A percentile compares a stretch with the other conserved stretches of the same genome.
phyloP scores from a whole-genome alignment of 148 eudicot genomes.

The Spergularia marina region DNA sequence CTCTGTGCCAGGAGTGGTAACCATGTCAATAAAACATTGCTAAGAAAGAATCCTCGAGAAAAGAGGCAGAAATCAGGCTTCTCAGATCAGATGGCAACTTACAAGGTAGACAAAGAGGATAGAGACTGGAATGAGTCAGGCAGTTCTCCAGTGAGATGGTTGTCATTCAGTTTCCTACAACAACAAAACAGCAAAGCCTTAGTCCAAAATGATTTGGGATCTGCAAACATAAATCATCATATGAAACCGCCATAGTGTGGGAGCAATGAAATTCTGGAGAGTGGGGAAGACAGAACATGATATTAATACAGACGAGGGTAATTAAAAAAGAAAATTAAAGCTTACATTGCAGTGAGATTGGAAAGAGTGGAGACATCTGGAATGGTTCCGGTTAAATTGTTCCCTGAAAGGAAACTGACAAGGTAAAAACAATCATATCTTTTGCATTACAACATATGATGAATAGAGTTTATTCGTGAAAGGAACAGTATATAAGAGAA shows the following conservation, averaged over 20 bases:
- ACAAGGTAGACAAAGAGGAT: conserved; percentile 63
- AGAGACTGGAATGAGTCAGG: conserved; percentile 80
- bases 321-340: background rate
- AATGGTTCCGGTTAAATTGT: conserved; percentile 72
- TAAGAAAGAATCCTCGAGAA: background rate
- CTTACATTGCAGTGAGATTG: conserved; percentile 61
- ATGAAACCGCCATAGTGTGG: conserved; percentile 3
- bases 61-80: conserved; percentile 7
- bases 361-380: conserved; percentile 64
- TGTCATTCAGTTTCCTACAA: conserved; percentile 75
- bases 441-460: conserved; percentile 8
- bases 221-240: no score
- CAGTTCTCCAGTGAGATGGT: conserved; percentile 73
- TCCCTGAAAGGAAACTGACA: conserved; percentile 90
- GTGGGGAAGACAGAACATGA: no score
- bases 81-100: conserved; percentile 25
- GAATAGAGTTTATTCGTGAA: background rate
- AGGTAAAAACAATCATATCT: conserved; percentile 47
- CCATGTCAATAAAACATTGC: background rate
- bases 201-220: no score
- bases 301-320: no score
- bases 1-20: conserved; percentile 43
- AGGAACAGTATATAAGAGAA: background rate
- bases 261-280: no score
- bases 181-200: no score